Conservation (phyloP, 345 rosid species). For the Jatropha curcas region DNA sequence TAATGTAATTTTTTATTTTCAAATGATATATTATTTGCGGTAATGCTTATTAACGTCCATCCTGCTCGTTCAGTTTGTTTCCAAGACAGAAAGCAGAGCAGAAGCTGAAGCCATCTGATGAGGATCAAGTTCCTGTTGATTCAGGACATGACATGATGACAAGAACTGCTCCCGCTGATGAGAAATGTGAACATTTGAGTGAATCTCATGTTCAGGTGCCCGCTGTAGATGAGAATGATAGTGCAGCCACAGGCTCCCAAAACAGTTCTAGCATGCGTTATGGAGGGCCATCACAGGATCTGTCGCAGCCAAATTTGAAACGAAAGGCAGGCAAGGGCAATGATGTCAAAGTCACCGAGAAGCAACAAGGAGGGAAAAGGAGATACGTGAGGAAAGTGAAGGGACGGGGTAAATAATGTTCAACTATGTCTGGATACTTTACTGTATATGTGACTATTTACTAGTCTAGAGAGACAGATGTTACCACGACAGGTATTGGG, state of each 20-base stretch:
- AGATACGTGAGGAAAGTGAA: constrained; percentile 47
- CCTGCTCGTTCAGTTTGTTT: constrained; percentile 42
- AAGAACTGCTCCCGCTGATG: constrained; percentile 19
- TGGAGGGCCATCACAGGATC: constrained; percentile 43
- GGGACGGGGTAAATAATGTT: constrained; percentile 42
- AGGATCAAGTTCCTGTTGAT: constrained; percentile 25
- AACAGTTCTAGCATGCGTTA: constrained; percentile 49
- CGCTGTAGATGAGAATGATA: constrained; percentile 33
- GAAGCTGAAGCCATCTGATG: constrained; percentile 30
- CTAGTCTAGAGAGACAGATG: constrained; percentile 23
- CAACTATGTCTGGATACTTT: not conserved
- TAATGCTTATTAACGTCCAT: constrained; percentile 7
- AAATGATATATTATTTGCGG: not conserved
- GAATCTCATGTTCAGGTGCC: constrained; percentile 54
- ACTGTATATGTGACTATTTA: constrained; percentile 27
- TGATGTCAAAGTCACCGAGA: constrained; percentile 29
- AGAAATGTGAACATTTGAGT: constrained; percentile 29
- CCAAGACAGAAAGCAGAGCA: constrained; percentile 39
- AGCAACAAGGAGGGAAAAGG: constrained; percentile 44
- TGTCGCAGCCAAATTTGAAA: constrained; percentile 34
- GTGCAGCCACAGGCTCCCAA: constrained; percentile 43
- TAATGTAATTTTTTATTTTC: not conserved
- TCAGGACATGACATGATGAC: constrained; percentile 20
- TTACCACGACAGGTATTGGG: not conserved
- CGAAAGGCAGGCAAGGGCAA: constrained; percentile 33